phyloP scores from a whole-genome alignment of 2,329 filamentous ascomycete genomes.

The Aplosporella prunicola region DNA sequence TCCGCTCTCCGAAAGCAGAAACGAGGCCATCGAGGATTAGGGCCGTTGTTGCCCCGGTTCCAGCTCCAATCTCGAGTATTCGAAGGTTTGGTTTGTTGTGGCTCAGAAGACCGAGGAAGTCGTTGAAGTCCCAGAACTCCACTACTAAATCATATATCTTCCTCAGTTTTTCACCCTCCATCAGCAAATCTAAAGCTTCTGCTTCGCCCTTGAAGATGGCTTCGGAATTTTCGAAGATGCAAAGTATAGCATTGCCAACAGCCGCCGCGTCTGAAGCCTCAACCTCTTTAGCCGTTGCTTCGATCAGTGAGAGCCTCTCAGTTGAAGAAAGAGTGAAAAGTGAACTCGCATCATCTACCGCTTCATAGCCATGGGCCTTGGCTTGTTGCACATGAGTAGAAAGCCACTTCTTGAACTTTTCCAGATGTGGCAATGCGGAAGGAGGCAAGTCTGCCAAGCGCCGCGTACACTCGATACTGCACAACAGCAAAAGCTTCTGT shows the following conservation, averaged over 20 bases:
- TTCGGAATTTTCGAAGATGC: constrained; percentile 10
- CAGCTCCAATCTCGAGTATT: constrained; percentile 13
- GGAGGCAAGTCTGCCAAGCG: background rate
- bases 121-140: constrained; percentile 11
- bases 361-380: background rate
- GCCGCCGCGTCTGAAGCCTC: background rate
- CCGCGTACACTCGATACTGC: constrained; percentile 2
- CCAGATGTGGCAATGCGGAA: background rate
- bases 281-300: background rate
- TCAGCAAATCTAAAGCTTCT: constrained; percentile 3
- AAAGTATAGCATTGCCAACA: constrained; percentile 3
- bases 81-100: background rate
- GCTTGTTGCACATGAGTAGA: background rate
- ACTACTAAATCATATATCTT: constrained; percentile 13
- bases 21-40: constrained; percentile 4
- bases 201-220: constrained; percentile 7
- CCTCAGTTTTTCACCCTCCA: constrained; percentile 4
- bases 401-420: constrained; percentile 1
- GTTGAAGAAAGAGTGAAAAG: background rate
- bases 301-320: background rate
- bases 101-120: background rate
- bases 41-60: constrained; percentile 13
- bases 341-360: constrained; percentile 1
- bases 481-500: constrained; percentile 4
- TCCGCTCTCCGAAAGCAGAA: constrained; percentile 4